Evolutionary conservation across 768 basidiomycete species (phyloP).

Genomic region (Porpolomopsis calyptriformis): DNA sequence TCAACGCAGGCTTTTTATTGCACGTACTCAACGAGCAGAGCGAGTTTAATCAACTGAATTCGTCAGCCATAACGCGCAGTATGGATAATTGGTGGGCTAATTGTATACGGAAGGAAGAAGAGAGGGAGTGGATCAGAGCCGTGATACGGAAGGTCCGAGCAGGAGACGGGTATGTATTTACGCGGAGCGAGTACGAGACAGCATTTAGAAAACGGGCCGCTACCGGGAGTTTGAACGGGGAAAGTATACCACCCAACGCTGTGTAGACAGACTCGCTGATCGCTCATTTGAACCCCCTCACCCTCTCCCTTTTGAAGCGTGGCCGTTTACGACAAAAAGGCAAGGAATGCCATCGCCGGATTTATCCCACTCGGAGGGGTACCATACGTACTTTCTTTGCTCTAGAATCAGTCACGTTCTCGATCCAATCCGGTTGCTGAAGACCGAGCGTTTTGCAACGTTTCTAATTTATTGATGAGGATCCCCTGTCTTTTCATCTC

Average conservation of each 20-base stretch:
- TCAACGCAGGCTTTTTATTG: slow-evolving; percentile 58
- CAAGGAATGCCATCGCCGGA: no score
- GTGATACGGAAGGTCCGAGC: slow-evolving; percentile 42
- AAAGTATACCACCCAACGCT: not conserved
- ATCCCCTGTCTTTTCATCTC: slow-evolving; percentile 33
- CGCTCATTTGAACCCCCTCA: no score
- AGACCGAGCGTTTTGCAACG: slow-evolving; percentile 17
- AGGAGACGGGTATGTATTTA: slow-evolving; percentile 36
- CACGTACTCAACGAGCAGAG: slow-evolving; percentile 64
- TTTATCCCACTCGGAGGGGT: no score
- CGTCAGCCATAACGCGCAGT: slow-evolving; percentile 38
- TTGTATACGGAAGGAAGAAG: slow-evolving; percentile 52
- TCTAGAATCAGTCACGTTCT: no score
- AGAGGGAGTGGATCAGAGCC: slow-evolving; percentile 44
- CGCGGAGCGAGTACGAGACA: slow-evolving; percentile 45
- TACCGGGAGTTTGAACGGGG: not conserved
- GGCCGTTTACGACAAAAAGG: no score
- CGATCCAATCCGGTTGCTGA: slow-evolving; percentile 9
- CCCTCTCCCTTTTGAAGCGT: no score
- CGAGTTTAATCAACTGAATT: slow-evolving; percentile 41
- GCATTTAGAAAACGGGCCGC: slow-evolving; percentile 29
- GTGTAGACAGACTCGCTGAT: no score
- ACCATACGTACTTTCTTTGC: no score
- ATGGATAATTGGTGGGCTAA: slow-evolving; percentile 78
- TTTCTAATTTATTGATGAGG: slow-evolving; percentile 39